Conservation (phyloP, 192 early-diverging fungal genomes). For the Coemansia sp. region DNA sequence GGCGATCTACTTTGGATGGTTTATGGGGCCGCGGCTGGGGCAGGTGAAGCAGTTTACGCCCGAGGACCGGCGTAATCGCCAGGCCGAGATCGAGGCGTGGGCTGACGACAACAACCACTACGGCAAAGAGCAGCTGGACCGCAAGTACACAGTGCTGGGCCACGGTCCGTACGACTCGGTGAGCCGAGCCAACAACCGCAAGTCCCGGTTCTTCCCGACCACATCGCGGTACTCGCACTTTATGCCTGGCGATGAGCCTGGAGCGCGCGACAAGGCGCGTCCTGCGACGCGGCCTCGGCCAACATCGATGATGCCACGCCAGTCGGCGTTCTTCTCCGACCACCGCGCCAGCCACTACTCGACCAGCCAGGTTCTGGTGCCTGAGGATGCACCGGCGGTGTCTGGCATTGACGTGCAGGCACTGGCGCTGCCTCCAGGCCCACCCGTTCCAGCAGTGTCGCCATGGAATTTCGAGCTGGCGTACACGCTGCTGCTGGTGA, state of each 20-base stretch:
- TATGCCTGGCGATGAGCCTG: slow-evolving; percentile 57
- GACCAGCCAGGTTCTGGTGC: slow-evolving; percentile 11
- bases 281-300: slow-evolving; percentile 17
- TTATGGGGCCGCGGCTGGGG: slow-evolving; percentile 74
- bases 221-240: slow-evolving; percentile 57
- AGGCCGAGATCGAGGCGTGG: slow-evolving; percentile 74
- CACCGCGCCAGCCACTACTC: slow-evolving; percentile 45
- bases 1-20: slow-evolving; percentile 81
- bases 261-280: slow-evolving; percentile 44
- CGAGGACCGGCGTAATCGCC: slow-evolving; percentile 67
- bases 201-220: slow-evolving; percentile 55
- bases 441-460: slow-evolving; percentile 22
- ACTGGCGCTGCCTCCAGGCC: background rate
- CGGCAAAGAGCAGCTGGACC: slow-evolving; percentile 50
- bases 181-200: slow-evolving; percentile 32
- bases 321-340: slow-evolving; percentile 46
- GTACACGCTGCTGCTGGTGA: slow-evolving; percentile 73
- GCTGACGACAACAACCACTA: slow-evolving; percentile 65
- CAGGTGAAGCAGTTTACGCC: slow-evolving; percentile 67
- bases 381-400: background rate
- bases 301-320: slow-evolving; percentile 32
- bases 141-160: slow-evolving; percentile 50
- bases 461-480: slow-evolving; percentile 59
- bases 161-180: slow-evolving; percentile 9
- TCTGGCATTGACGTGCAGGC: slow-evolving; percentile 11